Conservation (phyloP, 1,139 yeast genomes). For the Taphrina flavorubra region DNA sequence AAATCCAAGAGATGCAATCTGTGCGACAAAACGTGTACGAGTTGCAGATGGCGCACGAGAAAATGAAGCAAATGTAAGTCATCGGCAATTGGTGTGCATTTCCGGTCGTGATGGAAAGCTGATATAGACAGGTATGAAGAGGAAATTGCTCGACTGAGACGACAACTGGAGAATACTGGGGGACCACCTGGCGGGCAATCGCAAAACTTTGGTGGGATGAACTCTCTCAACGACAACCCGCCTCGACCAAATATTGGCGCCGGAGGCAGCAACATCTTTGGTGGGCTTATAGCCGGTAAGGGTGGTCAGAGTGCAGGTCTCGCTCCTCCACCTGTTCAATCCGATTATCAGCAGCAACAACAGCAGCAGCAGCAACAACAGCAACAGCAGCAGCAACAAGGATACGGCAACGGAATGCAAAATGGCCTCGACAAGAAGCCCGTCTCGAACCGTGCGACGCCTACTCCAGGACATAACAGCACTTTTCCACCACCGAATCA, state of each 20-base stretch:
- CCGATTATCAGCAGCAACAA: slow-evolving; percentile 39
- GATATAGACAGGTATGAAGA: slow-evolving; percentile 66
- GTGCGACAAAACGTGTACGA: slow-evolving; percentile 93
- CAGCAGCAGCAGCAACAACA: slow-evolving; percentile 44
- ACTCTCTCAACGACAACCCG: slow-evolving; percentile 48
- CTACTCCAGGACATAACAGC: slow-evolving; percentile 29
- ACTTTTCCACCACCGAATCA: slow-evolving; percentile 39
- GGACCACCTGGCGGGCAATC: slow-evolving; percentile 46
- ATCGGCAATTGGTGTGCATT: not conserved
- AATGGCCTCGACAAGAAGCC: slow-evolving; percentile 34
- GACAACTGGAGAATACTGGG: slow-evolving; percentile 70
- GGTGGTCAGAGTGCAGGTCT: slow-evolving; percentile 48
- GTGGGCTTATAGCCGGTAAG: slow-evolving; percentile 52
- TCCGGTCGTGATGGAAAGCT: not conserved
- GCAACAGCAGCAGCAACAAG: slow-evolving; percentile 44
- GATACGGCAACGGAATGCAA: slow-evolving; percentile 17
- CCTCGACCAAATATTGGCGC: slow-evolving; percentile 50
- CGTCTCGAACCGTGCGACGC: slow-evolving; percentile 29
- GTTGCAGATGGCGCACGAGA: slow-evolving; percentile 89
- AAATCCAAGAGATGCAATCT: slow-evolving; percentile 91
- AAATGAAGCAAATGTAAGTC: slow-evolving; percentile 77
- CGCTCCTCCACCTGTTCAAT: slow-evolving; percentile 37
- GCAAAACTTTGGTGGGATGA: slow-evolving; percentile 39
- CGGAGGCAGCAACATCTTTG: slow-evolving; percentile 50
- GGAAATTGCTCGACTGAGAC: slow-evolving; percentile 82